Percentiles rank a stretch among this genome's conserved stretches.
These are phyloP conservation scores for peach (Prunus persica) DNA, from an alignment of 306 rosid genomes.

Conservation along the genomic window DNA sequence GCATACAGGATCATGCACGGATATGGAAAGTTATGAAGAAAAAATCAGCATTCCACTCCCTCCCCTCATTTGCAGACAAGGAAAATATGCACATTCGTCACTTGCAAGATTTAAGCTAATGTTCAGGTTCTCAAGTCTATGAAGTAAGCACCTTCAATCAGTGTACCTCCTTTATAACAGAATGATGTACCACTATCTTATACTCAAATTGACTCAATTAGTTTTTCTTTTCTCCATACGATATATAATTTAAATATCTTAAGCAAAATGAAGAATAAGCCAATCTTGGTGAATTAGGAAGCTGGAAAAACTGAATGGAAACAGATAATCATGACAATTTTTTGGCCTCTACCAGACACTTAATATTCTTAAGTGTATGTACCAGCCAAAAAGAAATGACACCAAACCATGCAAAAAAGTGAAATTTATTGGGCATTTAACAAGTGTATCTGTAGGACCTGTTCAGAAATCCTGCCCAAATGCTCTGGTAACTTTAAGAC, in stretches of 20 bases:
- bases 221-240: not conserved
- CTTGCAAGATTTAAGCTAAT: not conserved
- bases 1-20: not conserved
- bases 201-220: not conserved
- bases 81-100: not conserved
- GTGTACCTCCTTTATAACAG: not conserved
- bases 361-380: not conserved
- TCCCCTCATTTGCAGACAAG: not conserved
- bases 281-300: not conserved
- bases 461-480: slow-evolving; percentile 96
- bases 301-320: not conserved
- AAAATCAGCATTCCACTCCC: not conserved
- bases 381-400: no score
- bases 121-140: not conserved
- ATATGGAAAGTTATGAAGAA: not conserved
- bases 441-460: slow-evolving; percentile 48
- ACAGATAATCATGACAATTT: not conserved
- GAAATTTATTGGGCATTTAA: not conserved
- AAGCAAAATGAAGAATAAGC: not conserved
- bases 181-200: not conserved
- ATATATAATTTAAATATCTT: no score
- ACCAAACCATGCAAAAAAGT: slow-evolving; percentile 10
- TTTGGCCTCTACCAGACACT: not conserved
- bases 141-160: not conserved
- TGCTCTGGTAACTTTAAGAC: slow-evolving; percentile 96